Conservation (phyloP, 441 rosid genomes). For the Populus tomentosa region DNA sequence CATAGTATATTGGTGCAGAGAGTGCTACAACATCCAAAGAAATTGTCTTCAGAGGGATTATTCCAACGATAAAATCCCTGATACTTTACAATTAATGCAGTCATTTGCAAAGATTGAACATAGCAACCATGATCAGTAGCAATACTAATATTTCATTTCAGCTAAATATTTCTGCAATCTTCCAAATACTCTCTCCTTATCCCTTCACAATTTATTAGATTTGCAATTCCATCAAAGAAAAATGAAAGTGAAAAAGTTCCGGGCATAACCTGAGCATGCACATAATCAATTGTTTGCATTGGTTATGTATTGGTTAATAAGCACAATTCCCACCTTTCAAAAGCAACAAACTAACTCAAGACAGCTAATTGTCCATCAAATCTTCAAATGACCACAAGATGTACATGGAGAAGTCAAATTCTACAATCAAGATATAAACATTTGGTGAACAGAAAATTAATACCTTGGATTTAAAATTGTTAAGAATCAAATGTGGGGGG, state of each 20-base stretch:
- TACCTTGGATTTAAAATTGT: conserved; percentile 76
- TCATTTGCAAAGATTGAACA: neutral
- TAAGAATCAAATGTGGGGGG: conserved; percentile 79
- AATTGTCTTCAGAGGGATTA: neutral
- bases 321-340: neutral
- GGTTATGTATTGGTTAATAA: neutral
- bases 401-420: neutral
- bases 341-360: neutral
- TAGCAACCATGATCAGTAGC: neutral
- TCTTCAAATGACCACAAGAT: neutral
- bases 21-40: neutral
- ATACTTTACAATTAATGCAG: neutral
- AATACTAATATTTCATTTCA: neutral
- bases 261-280: neutral
- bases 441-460: neutral
- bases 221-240: neutral
- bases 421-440: neutral
- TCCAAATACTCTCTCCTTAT: neutral
- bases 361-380: neutral
- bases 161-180: neutral
- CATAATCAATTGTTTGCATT: neutral
- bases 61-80: neutral
- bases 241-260: neutral
- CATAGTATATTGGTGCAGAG: neutral
- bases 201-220: neutral